Evolutionary conservation across 2,329 filamentous ascomycete genomes (phyloP).

Genomic region (Cladosporium austrohemisphaericum): DNA sequence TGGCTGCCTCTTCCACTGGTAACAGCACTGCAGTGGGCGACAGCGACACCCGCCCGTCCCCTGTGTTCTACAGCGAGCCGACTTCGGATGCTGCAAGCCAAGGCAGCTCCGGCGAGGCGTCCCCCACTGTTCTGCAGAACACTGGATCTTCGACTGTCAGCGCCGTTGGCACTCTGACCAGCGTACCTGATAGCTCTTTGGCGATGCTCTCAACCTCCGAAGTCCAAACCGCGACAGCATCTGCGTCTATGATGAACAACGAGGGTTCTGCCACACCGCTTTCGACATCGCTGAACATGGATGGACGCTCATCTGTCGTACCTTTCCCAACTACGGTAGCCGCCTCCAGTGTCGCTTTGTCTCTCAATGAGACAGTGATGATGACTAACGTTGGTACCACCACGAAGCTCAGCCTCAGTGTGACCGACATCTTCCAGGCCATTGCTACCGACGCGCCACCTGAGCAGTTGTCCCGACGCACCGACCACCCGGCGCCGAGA

Average conservation of each 20-base stretch:
- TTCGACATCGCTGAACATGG: conserved; percentile 18
- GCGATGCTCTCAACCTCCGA: conserved; percentile 27
- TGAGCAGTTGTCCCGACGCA: conserved; percentile 36
- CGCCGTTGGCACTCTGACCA: conserved; percentile 16
- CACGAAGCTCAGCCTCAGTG: conserved; percentile 24
- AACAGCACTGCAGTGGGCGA: neutral
- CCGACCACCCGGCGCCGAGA: conserved; percentile 40
- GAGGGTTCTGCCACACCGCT: conserved; percentile 22
- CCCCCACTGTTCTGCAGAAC: neutral
- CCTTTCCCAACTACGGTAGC: conserved; percentile 30
- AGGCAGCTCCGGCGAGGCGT: neutral
- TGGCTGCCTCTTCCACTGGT: neutral
- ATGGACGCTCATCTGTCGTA: conserved; percentile 26
- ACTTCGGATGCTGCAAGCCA: neutral
- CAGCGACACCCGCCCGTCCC: conserved; percentile 5
- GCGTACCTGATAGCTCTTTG: conserved; percentile 25
- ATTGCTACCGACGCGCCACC: conserved; percentile 41
- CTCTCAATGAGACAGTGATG: conserved; percentile 29
- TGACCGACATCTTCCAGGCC: conserved; percentile 38
- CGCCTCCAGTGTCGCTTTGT: conserved; percentile 25
- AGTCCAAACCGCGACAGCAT: conserved; percentile 26
- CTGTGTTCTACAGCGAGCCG: conserved; percentile 6
- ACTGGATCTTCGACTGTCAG: neutral
- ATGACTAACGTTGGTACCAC: conserved; percentile 23
- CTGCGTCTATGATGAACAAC: conserved; percentile 19